Evolutionary conservation across 148 eudicot genomes (phyloP).

Genomic region (Hydrangea macrophylla): DNA sequence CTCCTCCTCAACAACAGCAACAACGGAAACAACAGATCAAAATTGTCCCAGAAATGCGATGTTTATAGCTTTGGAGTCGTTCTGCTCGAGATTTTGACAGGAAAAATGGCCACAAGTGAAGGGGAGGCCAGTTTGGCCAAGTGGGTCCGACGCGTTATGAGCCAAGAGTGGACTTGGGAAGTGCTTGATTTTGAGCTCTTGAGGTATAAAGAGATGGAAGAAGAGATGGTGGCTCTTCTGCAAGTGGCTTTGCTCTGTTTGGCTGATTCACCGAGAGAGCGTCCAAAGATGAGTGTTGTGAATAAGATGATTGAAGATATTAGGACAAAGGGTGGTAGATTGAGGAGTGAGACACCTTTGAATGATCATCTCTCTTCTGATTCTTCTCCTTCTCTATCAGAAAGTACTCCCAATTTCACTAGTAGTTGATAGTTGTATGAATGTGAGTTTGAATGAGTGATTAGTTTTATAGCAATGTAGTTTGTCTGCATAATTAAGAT

Average conservation of each 20-base stretch:
- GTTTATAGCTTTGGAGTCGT: slow-evolving; percentile 28
- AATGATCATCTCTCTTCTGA: not conserved
- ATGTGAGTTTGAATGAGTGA: not conserved
- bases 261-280: slow-evolving; percentile 5
- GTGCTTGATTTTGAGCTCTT: slow-evolving; percentile 26
- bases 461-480: not conserved
- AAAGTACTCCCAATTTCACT: slow-evolving; percentile 7
- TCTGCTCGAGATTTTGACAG: slow-evolving; percentile 24
- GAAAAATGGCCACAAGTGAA: slow-evolving; percentile 5
- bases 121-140: slow-evolving; percentile 14
- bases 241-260: slow-evolving; percentile 25
- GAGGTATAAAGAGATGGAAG: slow-evolving; percentile 20
- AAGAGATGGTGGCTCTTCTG: slow-evolving; percentile 24
- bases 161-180: slow-evolving; percentile 17
- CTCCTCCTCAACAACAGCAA: not conserved
- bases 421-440: not conserved
- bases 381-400: slow-evolving; percentile 14
- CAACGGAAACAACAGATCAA: not conserved
- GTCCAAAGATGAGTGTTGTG: slow-evolving; percentile 20
- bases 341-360: not conserved
- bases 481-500: no score
- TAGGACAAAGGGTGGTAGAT: not conserved
- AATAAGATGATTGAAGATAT: slow-evolving; percentile 19
- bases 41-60: slow-evolving; percentile 10
- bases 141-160: slow-evolving; percentile 11